Percentiles rank a stretch among this genome's conserved stretches.
Evolutionary conservation across 805 yeast genomes (phyloP).

Genomic region (Suhomyces canberraensis): DNA sequence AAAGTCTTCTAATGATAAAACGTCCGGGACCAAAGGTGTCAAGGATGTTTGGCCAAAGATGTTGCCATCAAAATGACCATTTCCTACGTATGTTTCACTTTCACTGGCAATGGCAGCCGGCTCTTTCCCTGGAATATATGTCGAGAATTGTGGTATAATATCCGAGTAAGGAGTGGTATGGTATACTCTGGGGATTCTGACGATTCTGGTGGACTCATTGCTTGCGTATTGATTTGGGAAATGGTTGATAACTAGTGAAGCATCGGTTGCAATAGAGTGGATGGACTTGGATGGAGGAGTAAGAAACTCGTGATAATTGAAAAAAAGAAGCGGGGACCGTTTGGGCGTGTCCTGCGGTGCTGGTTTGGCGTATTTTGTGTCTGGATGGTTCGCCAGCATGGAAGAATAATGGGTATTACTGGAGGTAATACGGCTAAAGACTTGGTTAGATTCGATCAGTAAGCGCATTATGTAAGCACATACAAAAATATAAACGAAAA

Average conservation of each 20-base stretch:
- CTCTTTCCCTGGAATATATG: slow-evolving; percentile 55
- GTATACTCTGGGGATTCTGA: slow-evolving; percentile 58
- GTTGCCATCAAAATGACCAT: slow-evolving; percentile 39
- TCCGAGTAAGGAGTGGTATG: slow-evolving; percentile 28
- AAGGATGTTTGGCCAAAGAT: slow-evolving; percentile 51
- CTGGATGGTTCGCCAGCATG: slow-evolving; percentile 11
- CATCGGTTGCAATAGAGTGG: slow-evolving; percentile 11
- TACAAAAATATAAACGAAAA: slow-evolving; percentile 2
- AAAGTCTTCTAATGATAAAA: slow-evolving; percentile 34
- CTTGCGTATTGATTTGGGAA: slow-evolving; percentile 58
- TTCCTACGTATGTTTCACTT: slow-evolving; percentile 2
- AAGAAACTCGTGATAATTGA: slow-evolving; percentile 66
- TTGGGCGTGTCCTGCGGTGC: background rate
- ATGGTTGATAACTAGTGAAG: slow-evolving; percentile 54
- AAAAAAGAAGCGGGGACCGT: slow-evolving; percentile 34
- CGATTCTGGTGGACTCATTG: slow-evolving; percentile 50
- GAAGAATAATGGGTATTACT: too few relatives aligned
- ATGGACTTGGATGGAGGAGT: slow-evolving; percentile 27
- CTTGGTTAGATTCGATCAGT: too few relatives aligned
- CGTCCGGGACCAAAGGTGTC: slow-evolving; percentile 40
- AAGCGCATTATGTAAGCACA: too few relatives aligned
- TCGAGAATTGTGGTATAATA: slow-evolving; percentile 55
- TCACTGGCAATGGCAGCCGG: slow-evolving; percentile 49
- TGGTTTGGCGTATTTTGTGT: slow-evolving; percentile 14
- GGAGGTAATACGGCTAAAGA: background rate